Evolutionary conservation across 2,329 filamentous ascomycete species (phyloP), one percentile per base, ranked within the genome.

Genomic region (Magnaporthiopsis rhizophila): DNA sequence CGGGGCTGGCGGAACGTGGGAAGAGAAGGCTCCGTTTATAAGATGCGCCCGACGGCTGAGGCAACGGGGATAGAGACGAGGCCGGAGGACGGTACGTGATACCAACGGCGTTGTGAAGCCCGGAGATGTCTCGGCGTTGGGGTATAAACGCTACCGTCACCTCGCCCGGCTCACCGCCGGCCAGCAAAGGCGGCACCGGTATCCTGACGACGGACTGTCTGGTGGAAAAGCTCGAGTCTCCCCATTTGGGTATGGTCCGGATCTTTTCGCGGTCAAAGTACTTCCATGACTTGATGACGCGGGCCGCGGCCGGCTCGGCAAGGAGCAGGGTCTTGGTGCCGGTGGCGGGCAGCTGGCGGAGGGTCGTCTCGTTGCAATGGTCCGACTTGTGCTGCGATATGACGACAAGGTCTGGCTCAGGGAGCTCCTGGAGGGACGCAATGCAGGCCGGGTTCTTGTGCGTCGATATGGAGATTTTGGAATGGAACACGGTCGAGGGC

Each of bases 111-210:
- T 85, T 84, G 71, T 90, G 87, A 0, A 89, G 70, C 3, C 83
- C 82, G 9, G 83, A 84, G 4, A 87, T 69, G 69, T 90, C 86
- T 61, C 79, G 74, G 70, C 83, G 86, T 63, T 87, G 84, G 0
- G 83, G 78, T 36, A 91, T 81, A 72, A 86, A 86, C 1, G 87
- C 80, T n/a, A 92, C 79, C 0, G 88, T 90, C n/a, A 91, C 80
- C 75, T 91, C 87, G 24, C 89, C 89, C 11, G 80, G 77, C 18
- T 79, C 75, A 6, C 84, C 86, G 30, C 79, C 79, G 0, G 80
- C 74, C 2, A 80, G 76, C 30, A 81, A 73, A 0, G 86, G 74
- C 2, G 84, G 83, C 4, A 91, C 77, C 0, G 80, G 75, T 11
- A 90, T 72, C 2, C 80, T 75, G 11, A 77, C 65, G 2, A 78